Evolutionary conservation across 1,284 basidiomycete species (phyloP), one percentile per base, ranked within the genome.

Genomic region (Ceratobasidium theobromae): DNA sequence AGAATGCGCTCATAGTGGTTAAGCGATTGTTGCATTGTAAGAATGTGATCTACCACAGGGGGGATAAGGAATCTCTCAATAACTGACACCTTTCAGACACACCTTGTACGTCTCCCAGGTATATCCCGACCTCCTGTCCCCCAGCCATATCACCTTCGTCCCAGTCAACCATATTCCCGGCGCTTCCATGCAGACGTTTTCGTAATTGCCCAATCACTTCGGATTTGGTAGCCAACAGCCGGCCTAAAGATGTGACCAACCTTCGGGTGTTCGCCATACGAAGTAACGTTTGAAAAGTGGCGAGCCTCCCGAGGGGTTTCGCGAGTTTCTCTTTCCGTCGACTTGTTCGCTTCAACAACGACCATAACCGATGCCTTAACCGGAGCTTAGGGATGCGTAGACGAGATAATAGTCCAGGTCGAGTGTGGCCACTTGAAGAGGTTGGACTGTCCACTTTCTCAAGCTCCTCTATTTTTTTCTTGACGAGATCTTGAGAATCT

Each of bases 81-180:
- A 23, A 35, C 23, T 4, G 4, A 32, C 27, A 35, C 14, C 1
- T 16, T 1, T 12, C 35, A 8, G 23, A 72, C 79, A 65, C 69
- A 92, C 92, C 94, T 80, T 95, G 91, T 2, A 98, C 84, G 75
- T 98, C 95, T 49, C 92, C 93, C 78, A 97, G 85, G 75, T 98
- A 95, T 16, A 95, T 91, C 4, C 84, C 87, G 38, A 93, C 82
- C 70, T 91, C 88, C n/a, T 81, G 71, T 4, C 72, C 67, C n/a
- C 66, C 66, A n/a, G 58, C 46, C 58, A 53, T 45, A 66, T 41
- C 66, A 18, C 33, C 69, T 16, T 52, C 51, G 25, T 57, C 35
- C 60, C 45, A 43, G 28, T 54, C 60, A 55, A 54, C 68, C 6
- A 14, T 53, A 53, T 21, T 45, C 30, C 66, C 28, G 30, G 46